Evolutionary conservation across 1,139 yeast species (phyloP).

Genomic region (Hemisphaericaspora xylanilytica): DNA sequence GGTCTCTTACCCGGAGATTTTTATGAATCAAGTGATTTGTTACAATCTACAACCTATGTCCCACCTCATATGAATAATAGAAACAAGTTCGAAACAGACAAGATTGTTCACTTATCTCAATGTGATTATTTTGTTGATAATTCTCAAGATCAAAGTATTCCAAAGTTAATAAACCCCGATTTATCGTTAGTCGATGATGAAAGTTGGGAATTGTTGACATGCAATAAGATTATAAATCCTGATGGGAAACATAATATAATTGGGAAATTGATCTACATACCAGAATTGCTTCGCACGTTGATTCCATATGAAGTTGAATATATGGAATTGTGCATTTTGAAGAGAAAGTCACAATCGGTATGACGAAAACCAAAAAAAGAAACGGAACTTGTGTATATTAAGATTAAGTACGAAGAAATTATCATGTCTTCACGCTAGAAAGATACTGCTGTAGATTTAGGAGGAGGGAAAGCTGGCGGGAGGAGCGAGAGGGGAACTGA

Average conservation of each 20-base stretch:
- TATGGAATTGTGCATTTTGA: constrained; percentile 45
- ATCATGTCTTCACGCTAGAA: neutral
- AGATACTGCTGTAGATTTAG: neutral
- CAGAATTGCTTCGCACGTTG: constrained; percentile 24
- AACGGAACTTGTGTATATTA: constrained; percentile 8
- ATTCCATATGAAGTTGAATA: constrained; percentile 34
- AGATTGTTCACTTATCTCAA: constrained; percentile 38
- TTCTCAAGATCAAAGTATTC: constrained; percentile 20
- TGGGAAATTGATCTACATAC: constrained; percentile 48
- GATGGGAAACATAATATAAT: constrained; percentile 42
- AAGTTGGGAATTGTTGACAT: constrained; percentile 43
- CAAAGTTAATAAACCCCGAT: constrained; percentile 14
- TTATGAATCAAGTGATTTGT: constrained; percentile 34
- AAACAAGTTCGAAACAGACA: constrained; percentile 57
- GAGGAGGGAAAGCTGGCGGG: too few relatives aligned
- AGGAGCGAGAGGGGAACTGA: too few relatives aligned
- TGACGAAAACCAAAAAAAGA: neutral
- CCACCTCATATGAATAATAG: constrained; percentile 73
- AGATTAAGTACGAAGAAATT: neutral
- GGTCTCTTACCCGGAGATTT: constrained; percentile 92
- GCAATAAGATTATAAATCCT: constrained; percentile 48
- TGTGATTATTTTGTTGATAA: constrained; percentile 67
- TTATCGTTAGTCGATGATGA: constrained; percentile 9
- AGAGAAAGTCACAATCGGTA: constrained; percentile 8
- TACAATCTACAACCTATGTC: constrained; percentile 33